Evolutionary conservation across 208 protist genomes (phyloP).

Genomic region (Trypanosoma mega): DNA sequence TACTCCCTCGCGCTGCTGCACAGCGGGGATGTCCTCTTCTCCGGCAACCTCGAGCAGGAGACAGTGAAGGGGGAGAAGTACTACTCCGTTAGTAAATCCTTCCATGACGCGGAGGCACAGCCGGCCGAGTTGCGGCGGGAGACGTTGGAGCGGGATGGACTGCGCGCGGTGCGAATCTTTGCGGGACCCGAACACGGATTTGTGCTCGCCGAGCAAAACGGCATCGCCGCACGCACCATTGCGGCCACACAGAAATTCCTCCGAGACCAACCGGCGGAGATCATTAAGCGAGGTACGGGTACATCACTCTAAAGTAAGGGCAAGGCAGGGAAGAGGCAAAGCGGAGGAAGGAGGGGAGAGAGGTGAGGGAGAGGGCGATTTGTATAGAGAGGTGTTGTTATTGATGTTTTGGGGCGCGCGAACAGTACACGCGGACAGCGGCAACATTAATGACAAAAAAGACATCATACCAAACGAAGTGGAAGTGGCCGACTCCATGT

Average conservation of each 20-base stretch:
- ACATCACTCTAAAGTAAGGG: too few species aligned
- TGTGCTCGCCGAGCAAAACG: slow-evolving; percentile 50
- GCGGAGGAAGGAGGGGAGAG: background rate
- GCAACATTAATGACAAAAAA: too few species aligned
- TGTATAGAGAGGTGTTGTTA: too few species aligned
- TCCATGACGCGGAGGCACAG: slow-evolving; percentile 54
- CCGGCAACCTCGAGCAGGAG: slow-evolving; percentile 60
- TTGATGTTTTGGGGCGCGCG: too few species aligned
- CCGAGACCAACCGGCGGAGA: slow-evolving; percentile 43
- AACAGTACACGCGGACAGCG: too few species aligned
- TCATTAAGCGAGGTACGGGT: slow-evolving; percentile 16
- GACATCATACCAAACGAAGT: too few species aligned
- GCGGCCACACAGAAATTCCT: slow-evolving; percentile 27
- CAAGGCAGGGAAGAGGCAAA: too few species aligned
- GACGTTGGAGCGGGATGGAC: slow-evolving; percentile 29
- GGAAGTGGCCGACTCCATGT: too few species aligned
- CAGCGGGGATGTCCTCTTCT: slow-evolving; percentile 47
- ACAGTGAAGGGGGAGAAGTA: too few species aligned
- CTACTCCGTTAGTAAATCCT: slow-evolving; percentile 44
- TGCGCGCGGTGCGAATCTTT: slow-evolving; percentile 52
- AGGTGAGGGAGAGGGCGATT: too few species aligned
- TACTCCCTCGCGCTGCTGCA: slow-evolving; percentile 64
- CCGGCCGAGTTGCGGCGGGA: slow-evolving; percentile 38
- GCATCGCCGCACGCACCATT: slow-evolving; percentile 28
- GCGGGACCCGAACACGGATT: slow-evolving; percentile 63